Conservation (phyloP, 441 rosid species). For the Pelargonium fulgidum region DNA sequence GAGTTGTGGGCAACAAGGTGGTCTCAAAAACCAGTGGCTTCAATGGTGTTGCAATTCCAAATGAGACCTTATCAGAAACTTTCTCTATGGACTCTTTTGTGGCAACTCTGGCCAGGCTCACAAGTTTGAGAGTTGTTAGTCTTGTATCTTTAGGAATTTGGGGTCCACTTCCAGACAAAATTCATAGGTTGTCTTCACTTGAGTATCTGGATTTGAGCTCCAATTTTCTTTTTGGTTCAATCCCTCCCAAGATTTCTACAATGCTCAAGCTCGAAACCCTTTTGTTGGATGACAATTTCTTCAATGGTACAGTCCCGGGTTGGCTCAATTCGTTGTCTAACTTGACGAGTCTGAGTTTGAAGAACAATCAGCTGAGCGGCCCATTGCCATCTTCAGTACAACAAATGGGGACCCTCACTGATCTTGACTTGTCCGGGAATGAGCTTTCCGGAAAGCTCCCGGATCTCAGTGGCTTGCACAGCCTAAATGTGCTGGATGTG, state of each 20-base stretch:
- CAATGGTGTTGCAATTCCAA: slow-evolving; percentile 51
- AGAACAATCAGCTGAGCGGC: slow-evolving; percentile 42
- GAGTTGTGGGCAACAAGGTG: slow-evolving; percentile 69
- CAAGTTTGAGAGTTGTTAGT: slow-evolving; percentile 47
- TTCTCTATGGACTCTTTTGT: slow-evolving; percentile 69
- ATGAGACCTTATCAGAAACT: slow-evolving; percentile 43
- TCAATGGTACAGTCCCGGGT: slow-evolving; percentile 55
- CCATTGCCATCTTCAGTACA: slow-evolving; percentile 37
- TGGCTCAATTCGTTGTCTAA: slow-evolving; percentile 47
- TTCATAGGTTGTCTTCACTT: slow-evolving; percentile 53
- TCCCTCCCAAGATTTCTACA: slow-evolving; percentile 61
- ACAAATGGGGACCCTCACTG: slow-evolving; percentile 24
- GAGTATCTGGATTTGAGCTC: slow-evolving; percentile 54
- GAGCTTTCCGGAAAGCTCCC: slow-evolving; percentile 44
- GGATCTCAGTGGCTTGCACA: slow-evolving; percentile 31
- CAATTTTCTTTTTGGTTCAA: slow-evolving; percentile 58
- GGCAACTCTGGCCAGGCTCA: slow-evolving; percentile 56
- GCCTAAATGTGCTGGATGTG: slow-evolving; percentile 36
- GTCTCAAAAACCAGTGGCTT: slow-evolving; percentile 32
- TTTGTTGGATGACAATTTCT: slow-evolving; percentile 48
- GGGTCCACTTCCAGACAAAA: slow-evolving; percentile 73
- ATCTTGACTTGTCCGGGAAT: slow-evolving; percentile 34
- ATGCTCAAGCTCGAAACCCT: slow-evolving; percentile 58
- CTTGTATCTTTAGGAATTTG: slow-evolving; percentile 62
- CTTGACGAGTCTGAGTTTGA: slow-evolving; percentile 47